Conservation (phyloP, 108 stramenopile species). For the Nannochloropsis salina region DNA sequence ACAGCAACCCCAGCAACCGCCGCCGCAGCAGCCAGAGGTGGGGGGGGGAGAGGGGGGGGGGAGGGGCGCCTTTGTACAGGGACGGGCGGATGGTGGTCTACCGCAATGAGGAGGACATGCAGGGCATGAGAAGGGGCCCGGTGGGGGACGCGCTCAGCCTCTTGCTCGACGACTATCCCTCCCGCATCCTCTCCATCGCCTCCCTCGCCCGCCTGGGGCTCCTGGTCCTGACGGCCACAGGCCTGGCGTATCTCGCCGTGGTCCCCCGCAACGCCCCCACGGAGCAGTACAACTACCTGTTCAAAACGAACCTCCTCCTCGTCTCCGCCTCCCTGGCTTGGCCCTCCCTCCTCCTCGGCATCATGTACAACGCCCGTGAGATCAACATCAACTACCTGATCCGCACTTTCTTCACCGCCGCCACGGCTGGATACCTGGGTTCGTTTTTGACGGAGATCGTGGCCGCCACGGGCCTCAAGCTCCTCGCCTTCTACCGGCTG, state of each 20-base stretch:
- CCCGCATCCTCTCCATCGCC: background rate
- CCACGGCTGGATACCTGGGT: background rate
- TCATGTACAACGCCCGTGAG: background rate
- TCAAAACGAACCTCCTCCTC: background rate
- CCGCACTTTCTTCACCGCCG: background rate
- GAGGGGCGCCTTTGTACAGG: background rate
- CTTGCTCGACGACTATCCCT: slow-evolving; percentile 8
- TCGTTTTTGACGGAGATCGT: background rate
- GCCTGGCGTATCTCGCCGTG: background rate
- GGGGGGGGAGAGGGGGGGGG: no score
- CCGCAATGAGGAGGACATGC: background rate
- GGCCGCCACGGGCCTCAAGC: background rate
- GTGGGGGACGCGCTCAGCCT: background rate
- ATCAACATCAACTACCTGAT: slow-evolving; percentile 13
- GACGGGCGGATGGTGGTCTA: slow-evolving; percentile 1
- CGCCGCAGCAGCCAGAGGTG: background rate
- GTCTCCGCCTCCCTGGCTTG: background rate
- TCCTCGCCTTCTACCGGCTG: background rate
- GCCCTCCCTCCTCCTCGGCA: background rate
- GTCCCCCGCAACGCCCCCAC: background rate
- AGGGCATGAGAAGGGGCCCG: background rate
- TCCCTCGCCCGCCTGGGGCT: background rate
- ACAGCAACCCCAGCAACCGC: background rate
- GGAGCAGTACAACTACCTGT: background rate
- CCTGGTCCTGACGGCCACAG: background rate